Evolutionary conservation across 192 early-diverging fungal genomes (phyloP), one percentile per base, ranked within the genome.

Genomic region (Entophlyctis helioformis): DNA sequence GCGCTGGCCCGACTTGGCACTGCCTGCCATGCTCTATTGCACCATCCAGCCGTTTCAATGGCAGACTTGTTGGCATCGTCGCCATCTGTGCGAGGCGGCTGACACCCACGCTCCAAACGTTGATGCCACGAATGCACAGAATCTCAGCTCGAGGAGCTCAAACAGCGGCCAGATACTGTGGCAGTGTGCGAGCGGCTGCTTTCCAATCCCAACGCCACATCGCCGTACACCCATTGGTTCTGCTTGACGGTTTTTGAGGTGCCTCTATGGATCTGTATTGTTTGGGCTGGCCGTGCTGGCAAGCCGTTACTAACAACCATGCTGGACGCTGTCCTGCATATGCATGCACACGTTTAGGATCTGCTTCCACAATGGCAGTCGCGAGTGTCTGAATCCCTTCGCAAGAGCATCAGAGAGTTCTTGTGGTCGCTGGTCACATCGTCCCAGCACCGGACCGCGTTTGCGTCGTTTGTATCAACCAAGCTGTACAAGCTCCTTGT

Each of bases 171-270:
- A 2, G 25, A 51, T 12, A 16, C 50, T 2, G 6, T 51, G 5
- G 31, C 19, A 26, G 8, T 51, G 25, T 40, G 39, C 37, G 42
- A 44, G 28, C 25, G 23, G 2, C 39, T 40, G 18, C 42, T 51
- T 20, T 26, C 10, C 8, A 8, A 44, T 7, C 29, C 23, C 15
- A 19, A 40, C 9, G 28, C 8, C 12, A 25, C 13, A n/a, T 50
- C 40, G 18, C 41, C 40, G 2, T 51, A 42, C 29, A 26, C 29
- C 29, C n/a, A 27, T 4, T 51, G 23, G 27, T 51, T 26, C 31
- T 27, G 40, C 28, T 31, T 51, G 3, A 48, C 50, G 19, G 40
- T 42, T 4, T 51, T 29, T 20, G 50, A 51, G 20, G 29, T 42
- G 6, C 9, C 7, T 29, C 26, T 13, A 7, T 21, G 3, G 19